Conservation (phyloP, 2,329 filamentous ascomycete species). For the Xylaria sp. region DNA sequence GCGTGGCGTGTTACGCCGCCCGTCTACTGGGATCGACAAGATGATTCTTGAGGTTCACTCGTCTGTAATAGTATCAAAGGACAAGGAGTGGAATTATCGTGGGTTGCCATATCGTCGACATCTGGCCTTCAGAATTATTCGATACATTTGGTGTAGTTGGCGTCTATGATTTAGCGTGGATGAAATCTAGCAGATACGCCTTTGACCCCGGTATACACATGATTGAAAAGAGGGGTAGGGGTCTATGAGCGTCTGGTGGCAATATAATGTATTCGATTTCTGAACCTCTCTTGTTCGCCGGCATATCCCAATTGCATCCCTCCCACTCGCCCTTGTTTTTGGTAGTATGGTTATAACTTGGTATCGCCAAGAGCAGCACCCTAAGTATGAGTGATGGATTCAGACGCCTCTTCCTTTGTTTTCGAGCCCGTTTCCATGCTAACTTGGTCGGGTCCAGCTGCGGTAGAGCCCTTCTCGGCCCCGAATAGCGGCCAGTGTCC, state of each 20-base stretch:
- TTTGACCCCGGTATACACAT: background rate
- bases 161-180: background rate
- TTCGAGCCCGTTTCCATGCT: slow-evolving; percentile 5
- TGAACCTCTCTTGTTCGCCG: background rate
- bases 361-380: background rate
- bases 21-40: background rate
- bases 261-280: background rate
- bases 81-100: background rate
- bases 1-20: background rate
- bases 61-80: background rate
- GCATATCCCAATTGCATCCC: background rate
- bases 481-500: slow-evolving; percentile 60
- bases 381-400: slow-evolving; percentile 24
- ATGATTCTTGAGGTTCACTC: background rate
- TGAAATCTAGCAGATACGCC: background rate
- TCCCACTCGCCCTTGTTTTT: background rate
- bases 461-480: slow-evolving; percentile 33
- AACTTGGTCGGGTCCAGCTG: slow-evolving; percentile 11
- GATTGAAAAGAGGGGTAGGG: background rate
- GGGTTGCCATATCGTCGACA: background rate
- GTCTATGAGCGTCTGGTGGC: background rate
- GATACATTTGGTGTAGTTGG: background rate
- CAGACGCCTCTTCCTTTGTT: slow-evolving; percentile 19
- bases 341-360: background rate
- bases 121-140: background rate